A percentile compares a stretch with the other conserved stretches of the same genome.
Conservation (phyloP, 306 rosid genomes). For the Prunus armeniaca region DNA sequence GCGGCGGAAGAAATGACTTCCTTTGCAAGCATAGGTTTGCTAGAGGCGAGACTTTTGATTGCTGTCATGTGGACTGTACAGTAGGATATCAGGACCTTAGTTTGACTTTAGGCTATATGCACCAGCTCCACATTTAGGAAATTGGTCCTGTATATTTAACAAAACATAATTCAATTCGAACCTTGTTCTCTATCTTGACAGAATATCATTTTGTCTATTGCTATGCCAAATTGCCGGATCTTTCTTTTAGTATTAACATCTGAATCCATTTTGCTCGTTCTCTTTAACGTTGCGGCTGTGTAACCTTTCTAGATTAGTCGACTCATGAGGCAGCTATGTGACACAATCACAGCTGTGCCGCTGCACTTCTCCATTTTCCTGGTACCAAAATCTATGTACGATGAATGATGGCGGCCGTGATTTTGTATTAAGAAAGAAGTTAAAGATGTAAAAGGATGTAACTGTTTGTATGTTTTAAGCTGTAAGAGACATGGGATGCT, state of each 20-base stretch:
- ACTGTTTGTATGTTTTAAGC: not conserved
- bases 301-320: not conserved
- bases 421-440: too few relatives aligned
- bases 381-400: too few relatives aligned
- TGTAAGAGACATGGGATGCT: not conserved
- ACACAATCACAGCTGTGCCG: too few relatives aligned
- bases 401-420: too few relatives aligned
- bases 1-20: constrained; percentile 64
- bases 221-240: not conserved
- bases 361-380: too few relatives aligned
- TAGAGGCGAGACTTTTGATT: constrained; percentile 19
- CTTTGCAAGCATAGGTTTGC: constrained; percentile 1
- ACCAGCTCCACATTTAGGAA: constrained; percentile 23
- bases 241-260: not conserved
- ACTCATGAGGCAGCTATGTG: not conserved
- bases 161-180: constrained; percentile 20
- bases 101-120: constrained; percentile 42
- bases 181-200: constrained; percentile 22
- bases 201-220: not conserved
- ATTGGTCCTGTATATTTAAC: constrained; percentile 12
- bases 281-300: not conserved
- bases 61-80: constrained; percentile 39
- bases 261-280: not conserved
- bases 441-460: not conserved
- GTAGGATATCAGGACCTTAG: constrained; percentile 36